Percentiles rank a stretch among this genome's conserved stretches.
Evolutionary conservation across 2,329 filamentous ascomycete genomes (phyloP).

Genomic region (Curvularia sp.): DNA sequence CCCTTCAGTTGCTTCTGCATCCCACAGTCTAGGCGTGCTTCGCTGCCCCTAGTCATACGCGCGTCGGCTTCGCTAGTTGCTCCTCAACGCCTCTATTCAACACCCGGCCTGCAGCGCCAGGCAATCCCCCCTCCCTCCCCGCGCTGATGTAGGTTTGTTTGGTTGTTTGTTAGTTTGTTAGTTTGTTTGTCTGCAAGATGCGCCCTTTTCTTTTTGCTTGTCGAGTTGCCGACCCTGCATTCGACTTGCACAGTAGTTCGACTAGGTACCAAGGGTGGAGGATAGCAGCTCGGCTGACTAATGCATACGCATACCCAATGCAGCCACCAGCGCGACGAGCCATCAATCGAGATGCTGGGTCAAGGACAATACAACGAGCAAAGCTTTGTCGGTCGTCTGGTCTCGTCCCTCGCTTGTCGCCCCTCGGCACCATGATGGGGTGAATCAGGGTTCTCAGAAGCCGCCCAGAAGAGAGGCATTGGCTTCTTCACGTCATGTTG

Average conservation of each 20-base stretch:
- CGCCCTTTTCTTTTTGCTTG: not conserved
- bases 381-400: not conserved
- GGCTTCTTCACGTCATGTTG: slow-evolving; percentile 1
- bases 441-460: not conserved
- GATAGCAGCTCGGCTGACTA: not conserved
- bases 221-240: slow-evolving; percentile 1
- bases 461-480: not conserved
- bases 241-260: not conserved
- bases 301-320: not conserved
- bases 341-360: not conserved
- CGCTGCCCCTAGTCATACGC: not conserved
- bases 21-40: not conserved
- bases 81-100: not conserved
- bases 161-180: slow-evolving; percentile 4
- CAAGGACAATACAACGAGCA: not conserved
- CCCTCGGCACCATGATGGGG: too few relatives aligned
- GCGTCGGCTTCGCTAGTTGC: not conserved
- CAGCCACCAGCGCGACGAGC: not conserved
- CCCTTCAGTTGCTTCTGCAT: slow-evolving; percentile 5
- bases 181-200: not conserved
- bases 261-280: not conserved
- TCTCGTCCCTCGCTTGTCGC: not conserved
- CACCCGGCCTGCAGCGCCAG: not conserved
- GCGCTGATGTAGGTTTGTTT: too few relatives aligned
- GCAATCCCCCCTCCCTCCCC: not conserved